Evolutionary conservation across 495 filamentous ascomycete species (phyloP).

Genomic region (Cercophora newfieldiana): DNA sequence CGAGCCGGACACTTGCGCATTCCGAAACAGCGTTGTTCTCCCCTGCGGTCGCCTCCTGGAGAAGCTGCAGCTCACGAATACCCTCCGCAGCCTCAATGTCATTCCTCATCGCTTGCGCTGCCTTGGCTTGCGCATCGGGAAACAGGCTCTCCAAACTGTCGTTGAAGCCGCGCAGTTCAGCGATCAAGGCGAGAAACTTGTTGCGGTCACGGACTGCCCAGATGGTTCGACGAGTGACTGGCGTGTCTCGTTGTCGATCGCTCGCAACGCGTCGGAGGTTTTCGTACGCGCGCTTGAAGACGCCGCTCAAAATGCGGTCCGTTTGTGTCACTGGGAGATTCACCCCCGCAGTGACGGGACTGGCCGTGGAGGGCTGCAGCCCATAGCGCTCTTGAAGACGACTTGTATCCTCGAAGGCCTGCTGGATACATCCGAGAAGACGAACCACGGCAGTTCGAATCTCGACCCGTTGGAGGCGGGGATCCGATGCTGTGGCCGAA

Average conservation of each 20-base stretch:
- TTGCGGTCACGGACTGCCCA: background rate
- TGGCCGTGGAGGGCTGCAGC: background rate
- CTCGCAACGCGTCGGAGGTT: conserved; percentile 3
- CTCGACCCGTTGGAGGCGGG: background rate
- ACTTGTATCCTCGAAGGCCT: background rate
- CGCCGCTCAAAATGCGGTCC: conserved; percentile 3
- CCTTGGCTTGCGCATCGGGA: background rate
- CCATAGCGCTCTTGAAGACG: conserved; percentile 7
- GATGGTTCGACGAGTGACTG: background rate
- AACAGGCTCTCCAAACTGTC: conserved; percentile 8
- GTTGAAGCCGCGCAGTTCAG: background rate
- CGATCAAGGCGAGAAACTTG: background rate
- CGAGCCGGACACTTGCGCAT: background rate
- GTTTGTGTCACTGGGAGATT: background rate
- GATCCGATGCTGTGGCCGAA: background rate
- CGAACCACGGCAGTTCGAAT: conserved; percentile 1
- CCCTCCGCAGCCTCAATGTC: conserved; percentile 6
- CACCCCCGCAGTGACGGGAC: background rate
- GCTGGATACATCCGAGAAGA: conserved; percentile 2
- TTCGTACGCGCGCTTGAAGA: background rate
- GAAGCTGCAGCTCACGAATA: background rate
- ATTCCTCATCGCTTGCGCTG: background rate
- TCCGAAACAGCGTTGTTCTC: background rate
- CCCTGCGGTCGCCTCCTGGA: conserved; percentile 7
- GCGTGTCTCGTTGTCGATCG: background rate